Conservation (phyloP, 2,329 filamentous ascomycete genomes). For the Penicillium polonicum region DNA sequence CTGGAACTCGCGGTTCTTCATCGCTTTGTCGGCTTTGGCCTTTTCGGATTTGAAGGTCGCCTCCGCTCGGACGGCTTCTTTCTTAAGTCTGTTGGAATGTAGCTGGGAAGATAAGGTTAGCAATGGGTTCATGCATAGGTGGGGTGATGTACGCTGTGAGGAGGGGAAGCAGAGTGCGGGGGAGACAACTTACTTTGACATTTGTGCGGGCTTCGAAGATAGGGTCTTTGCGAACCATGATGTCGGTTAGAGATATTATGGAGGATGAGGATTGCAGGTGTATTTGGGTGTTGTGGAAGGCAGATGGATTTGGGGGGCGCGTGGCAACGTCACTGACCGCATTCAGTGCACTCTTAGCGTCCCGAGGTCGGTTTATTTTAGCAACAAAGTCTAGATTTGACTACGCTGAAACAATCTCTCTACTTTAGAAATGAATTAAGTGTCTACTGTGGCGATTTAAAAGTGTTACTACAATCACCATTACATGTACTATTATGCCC, state of each 20-base stretch:
- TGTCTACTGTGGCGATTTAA: background rate
- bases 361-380: background rate
- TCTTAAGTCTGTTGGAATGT: constrained; percentile 49
- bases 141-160: background rate
- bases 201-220: constrained; percentile 45
- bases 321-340: constrained; percentile 32
- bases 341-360: constrained; percentile 19
- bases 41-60: constrained; percentile 49
- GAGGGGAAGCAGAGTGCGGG: background rate
- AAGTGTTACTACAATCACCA: too few species aligned
- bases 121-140: background rate
- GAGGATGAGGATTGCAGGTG: background rate
- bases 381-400: background rate
- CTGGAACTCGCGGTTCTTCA: constrained; percentile 50
- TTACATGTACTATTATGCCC: background rate
- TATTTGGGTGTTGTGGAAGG: background rate
- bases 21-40: constrained; percentile 48
- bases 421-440: background rate
- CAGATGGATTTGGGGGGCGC: constrained; percentile 11
- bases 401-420: background rate
- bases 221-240: constrained; percentile 43
- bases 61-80: constrained; percentile 48
- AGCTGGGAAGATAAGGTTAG: constrained; percentile 31
- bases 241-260: constrained; percentile 13
- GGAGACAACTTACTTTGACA: constrained; percentile 36